Evolutionary conservation across 768 basidiomycete species (phyloP).

Genomic region (Trametes cingulata): DNA sequence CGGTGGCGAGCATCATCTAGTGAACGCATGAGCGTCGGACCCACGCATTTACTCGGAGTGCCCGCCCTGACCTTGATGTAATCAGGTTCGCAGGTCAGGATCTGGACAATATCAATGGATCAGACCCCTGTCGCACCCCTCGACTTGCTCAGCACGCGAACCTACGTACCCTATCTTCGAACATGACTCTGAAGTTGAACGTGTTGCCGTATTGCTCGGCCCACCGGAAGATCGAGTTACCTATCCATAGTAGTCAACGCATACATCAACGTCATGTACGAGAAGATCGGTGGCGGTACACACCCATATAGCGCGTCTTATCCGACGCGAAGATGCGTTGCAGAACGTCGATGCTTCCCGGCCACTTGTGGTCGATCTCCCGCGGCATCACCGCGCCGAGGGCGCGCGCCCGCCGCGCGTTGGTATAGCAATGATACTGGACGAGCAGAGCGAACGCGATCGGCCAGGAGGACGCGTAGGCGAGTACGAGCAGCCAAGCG

Average conservation of each 20-base stretch:
- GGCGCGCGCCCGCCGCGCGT: slow-evolving; percentile 14
- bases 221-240: slow-evolving; percentile 5
- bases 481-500: slow-evolving; percentile 15
- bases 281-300: not conserved
- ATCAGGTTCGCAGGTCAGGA: slow-evolving; percentile 51
- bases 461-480: slow-evolving; percentile 23
- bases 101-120: slow-evolving; percentile 27
- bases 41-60: not conserved
- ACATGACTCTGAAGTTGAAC: slow-evolving; percentile 34
- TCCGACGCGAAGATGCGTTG: slow-evolving; percentile 4
- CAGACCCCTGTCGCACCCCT: not conserved
- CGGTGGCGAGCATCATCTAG: slow-evolving; percentile 46
- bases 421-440: slow-evolving; percentile 14
- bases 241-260: not conserved
- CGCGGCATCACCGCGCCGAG: slow-evolving; percentile 18
- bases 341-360: slow-evolving; percentile 23
- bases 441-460: slow-evolving; percentile 14
- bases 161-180: slow-evolving; percentile 38
- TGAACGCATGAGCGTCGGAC: no score
- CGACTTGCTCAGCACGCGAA: not conserved
- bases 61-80: slow-evolving; percentile 40
- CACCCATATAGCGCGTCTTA: slow-evolving; percentile 14
- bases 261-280: not conserved
- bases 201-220: slow-evolving; percentile 20
- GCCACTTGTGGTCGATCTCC: slow-evolving; percentile 11